Evolutionary conservation across 371 early-diverging fungal species (phyloP).

Genomic region (Smittium culicis): DNA sequence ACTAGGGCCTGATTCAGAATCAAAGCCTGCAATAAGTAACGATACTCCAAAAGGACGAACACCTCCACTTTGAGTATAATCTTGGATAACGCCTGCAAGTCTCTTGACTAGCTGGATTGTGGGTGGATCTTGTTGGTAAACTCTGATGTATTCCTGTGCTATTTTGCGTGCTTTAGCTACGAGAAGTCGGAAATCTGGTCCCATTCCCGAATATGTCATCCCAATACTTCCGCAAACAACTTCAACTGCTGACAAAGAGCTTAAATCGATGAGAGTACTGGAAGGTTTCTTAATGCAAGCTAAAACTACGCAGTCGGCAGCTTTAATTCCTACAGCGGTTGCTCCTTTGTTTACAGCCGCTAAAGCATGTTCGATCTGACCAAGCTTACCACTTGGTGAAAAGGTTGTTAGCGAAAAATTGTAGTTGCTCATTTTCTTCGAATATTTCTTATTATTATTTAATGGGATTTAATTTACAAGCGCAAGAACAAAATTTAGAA

Average conservation of each 20-base stretch:
- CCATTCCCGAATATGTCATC: conserved; percentile 97
- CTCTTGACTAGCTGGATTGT: conserved; percentile 87
- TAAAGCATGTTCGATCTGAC: conserved; percentile 98
- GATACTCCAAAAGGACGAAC: conserved; percentile 99
- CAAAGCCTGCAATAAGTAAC: conserved; percentile 88
- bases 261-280: conserved; percentile 83
- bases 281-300: conserved; percentile 94
- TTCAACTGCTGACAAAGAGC: conserved; percentile 77
- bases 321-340: conserved; percentile 96
- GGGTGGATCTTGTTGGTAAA: conserved; percentile 92
- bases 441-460: background rate
- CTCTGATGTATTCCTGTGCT: conserved; percentile 83
- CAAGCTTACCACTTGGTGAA: conserved; percentile 98
- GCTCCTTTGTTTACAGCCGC: conserved; percentile 90
- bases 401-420: conserved; percentile 98
- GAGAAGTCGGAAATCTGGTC: conserved; percentile 91
- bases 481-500: background rate
- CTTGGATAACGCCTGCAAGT: conserved; percentile 93
- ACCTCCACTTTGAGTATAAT: conserved; percentile 97
- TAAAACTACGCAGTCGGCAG: conserved; percentile 93
- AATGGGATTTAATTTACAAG: background rate
- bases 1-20: conserved; percentile 70
- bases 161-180: conserved; percentile 89
- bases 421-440: conserved; percentile 39
- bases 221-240: conserved; percentile 84